Conservation (phyloP, 441 rosid species). For the Cnidoscolus chayamansa region DNA sequence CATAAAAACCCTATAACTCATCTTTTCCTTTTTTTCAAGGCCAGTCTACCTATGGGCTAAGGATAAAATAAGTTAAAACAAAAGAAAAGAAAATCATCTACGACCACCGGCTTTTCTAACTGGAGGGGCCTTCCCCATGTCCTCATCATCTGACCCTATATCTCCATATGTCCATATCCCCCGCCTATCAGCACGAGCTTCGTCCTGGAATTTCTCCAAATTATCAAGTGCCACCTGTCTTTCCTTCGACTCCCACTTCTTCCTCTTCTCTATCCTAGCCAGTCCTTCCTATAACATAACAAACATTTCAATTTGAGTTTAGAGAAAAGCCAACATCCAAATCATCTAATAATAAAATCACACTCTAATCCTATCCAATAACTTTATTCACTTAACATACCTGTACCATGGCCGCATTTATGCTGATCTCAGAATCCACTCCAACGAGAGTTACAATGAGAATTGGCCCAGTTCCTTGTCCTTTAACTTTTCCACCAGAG, state of each 20-base stretch:
- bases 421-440: slow-evolving; percentile 71
- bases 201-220: slow-evolving; percentile 76
- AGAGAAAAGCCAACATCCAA: neutral
- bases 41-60: slow-evolving; percentile 7
- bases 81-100: slow-evolving; percentile 29
- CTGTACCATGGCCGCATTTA: slow-evolving; percentile 90
- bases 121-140: slow-evolving; percentile 39
- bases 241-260: slow-evolving; percentile 70
- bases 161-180: slow-evolving; percentile 96
- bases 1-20: slow-evolving; percentile 22
- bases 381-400: slow-evolving; percentile 26
- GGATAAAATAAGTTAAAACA: neutral
- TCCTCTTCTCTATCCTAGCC: slow-evolving; percentile 81
- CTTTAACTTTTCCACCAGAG: slow-evolving; percentile 85
- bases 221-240: slow-evolving; percentile 64
- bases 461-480: slow-evolving; percentile 88
- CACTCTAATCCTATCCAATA: too few species aligned
- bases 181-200: slow-evolving; percentile 63
- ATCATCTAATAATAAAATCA: too few species aligned
- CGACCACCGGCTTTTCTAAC: slow-evolving; percentile 61
- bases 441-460: slow-evolving; percentile 69
- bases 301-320: neutral
- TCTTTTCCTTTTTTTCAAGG: neutral
- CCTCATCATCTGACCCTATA: slow-evolving; percentile 93
- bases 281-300: slow-evolving; percentile 60